A percentile compares a stretch with the other conserved stretches of the same genome.
Evolutionary conservation across 306 rosid species (phyloP).

Genomic region (Mimosa pudica): DNA sequence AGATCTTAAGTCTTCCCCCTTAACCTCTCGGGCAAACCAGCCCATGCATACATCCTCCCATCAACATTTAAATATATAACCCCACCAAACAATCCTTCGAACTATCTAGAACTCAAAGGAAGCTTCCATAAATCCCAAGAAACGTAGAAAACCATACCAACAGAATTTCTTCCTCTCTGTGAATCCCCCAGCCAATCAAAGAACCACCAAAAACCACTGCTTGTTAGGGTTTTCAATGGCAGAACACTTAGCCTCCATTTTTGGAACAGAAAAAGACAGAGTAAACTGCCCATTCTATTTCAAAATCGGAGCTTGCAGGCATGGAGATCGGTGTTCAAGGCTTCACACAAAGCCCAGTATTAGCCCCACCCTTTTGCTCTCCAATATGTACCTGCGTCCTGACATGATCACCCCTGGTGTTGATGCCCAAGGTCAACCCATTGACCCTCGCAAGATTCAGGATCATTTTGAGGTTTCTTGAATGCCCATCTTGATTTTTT

Average conservation of each 20-base stretch:
- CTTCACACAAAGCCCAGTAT: constrained; percentile 38
- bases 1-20: constrained; percentile 75
- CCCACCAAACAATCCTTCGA: background rate
- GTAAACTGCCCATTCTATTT: constrained; percentile 41
- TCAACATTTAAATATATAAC: no score
- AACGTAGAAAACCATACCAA: background rate
- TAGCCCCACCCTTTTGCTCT: constrained; percentile 32
- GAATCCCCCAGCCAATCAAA: background rate
- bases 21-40: constrained; percentile 62
- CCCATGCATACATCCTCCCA: background rate
- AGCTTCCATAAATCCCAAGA: background rate
- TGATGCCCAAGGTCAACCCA: constrained; percentile 31
- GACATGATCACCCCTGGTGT: constrained; percentile 41
- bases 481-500: no score
- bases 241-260: constrained; percentile 39
- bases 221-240: constrained; percentile 28
- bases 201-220: no score
- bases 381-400: constrained; percentile 41
- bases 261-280: constrained; percentile 40
- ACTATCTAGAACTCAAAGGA: background rate
- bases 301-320: constrained; percentile 41
- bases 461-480: constrained; percentile 31
- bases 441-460: constrained; percentile 37
- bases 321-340: constrained; percentile 35
- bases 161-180: background rate